phyloP scores from a whole-genome alignment of 306 rosid genomes.

The Vigna hirtella region DNA sequence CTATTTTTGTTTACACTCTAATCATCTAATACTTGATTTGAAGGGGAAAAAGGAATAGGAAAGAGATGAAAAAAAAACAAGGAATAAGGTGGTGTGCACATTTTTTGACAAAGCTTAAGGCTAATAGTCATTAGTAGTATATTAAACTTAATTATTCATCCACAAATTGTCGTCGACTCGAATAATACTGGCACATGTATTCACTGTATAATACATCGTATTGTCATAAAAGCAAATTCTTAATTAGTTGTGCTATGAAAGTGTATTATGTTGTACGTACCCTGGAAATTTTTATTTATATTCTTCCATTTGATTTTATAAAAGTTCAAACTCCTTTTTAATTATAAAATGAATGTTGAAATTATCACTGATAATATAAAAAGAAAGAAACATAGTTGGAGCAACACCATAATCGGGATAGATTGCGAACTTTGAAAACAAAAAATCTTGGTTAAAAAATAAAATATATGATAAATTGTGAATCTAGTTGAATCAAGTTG shows the following conservation, averaged over 20 bases:
- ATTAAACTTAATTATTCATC: background rate
- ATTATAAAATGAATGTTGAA: background rate
- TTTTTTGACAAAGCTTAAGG: no score
- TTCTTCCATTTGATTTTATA: background rate
- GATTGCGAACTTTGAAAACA: background rate
- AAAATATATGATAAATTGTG: background rate
- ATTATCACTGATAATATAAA: background rate
- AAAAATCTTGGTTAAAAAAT: background rate
- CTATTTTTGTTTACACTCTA: no score
- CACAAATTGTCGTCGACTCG: no score
- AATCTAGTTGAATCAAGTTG: slow-evolving; percentile 25
- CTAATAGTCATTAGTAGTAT: no score
- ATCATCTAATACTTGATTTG: no score
- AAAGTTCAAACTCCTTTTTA: background rate
- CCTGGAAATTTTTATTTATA: background rate
- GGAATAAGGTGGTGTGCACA: no score
- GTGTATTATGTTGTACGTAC: no score
- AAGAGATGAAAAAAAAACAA: no score
- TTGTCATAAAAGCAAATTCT: background rate
- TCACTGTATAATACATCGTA: background rate
- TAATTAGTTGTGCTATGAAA: background rate
- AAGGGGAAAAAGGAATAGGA: no score
- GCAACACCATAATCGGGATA: background rate
- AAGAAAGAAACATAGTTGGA: background rate
- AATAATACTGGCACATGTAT: background rate